Evolutionary conservation across 1,284 basidiomycete genomes (phyloP).

Genomic region (Phellopilus nigrolimitatus): DNA sequence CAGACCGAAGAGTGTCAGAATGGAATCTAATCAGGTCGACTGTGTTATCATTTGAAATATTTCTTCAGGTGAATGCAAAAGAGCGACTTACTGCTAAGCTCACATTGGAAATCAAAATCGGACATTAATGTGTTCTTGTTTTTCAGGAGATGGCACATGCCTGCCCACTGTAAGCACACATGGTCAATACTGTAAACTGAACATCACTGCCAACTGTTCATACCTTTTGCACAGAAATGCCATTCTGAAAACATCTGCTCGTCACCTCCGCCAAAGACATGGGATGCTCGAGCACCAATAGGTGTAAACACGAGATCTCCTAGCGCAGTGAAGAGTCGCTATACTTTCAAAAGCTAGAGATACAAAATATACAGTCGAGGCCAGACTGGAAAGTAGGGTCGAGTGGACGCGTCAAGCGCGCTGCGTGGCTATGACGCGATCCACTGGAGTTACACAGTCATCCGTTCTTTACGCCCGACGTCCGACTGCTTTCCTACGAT

Average conservation of each 20-base stretch:
- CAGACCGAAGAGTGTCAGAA: slow-evolving; percentile 56
- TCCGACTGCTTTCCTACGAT: background rate
- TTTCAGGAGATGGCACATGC: slow-evolving; percentile 14
- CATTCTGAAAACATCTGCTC: slow-evolving; percentile 65
- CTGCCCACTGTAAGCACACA: slow-evolving; percentile 44
- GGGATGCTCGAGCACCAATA: no score
- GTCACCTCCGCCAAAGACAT: slow-evolving; percentile 68
- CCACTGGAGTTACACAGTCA: no score
- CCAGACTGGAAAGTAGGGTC: no score
- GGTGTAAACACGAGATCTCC: no score
- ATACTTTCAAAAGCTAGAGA: no score
- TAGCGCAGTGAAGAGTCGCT: no score
- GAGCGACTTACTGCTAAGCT: slow-evolving; percentile 36
- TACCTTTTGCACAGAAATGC: slow-evolving; percentile 58
- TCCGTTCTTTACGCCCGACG: background rate
- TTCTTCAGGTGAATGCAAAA: slow-evolving; percentile 38
- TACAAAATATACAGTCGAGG: no score
- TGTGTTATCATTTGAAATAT: slow-evolving; percentile 39
- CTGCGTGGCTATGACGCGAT: no score
- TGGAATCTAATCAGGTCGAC: slow-evolving; percentile 45
- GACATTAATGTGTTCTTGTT: background rate
- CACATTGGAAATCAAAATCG: slow-evolving; percentile 28
- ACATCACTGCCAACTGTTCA: slow-evolving; percentile 17
- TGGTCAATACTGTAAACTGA: slow-evolving; percentile 12
- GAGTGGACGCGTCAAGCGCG: no score